These are phyloP conservation scores for Parathielavia appendiculata DNA, from an alignment of 495 filamentous ascomycete species.

Conservation along the genomic window DNA sequence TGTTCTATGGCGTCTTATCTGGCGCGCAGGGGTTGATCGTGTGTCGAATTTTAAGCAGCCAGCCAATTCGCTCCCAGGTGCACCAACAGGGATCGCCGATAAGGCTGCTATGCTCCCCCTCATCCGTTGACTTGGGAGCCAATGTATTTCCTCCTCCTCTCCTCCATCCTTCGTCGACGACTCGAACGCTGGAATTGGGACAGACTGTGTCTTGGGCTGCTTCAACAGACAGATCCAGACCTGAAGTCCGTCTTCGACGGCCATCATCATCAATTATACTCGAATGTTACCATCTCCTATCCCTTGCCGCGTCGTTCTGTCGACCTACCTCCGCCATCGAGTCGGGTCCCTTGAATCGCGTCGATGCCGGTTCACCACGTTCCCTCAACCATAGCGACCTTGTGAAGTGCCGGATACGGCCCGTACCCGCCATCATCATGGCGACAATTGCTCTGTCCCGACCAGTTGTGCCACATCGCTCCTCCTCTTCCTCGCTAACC, in stretches of 20 bases:
- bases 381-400: background rate
- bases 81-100: constrained; percentile 37
- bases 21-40: constrained; percentile 3
- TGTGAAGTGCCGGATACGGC: background rate
- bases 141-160: constrained; percentile 9
- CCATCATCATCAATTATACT: background rate
- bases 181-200: background rate
- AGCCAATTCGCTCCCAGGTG: constrained; percentile 3
- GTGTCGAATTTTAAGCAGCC: background rate
- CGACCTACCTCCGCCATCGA: background rate
- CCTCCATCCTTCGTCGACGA: background rate
- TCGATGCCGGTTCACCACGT: constrained; percentile 4
- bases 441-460: constrained; percentile 51
- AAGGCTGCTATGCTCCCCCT: constrained; percentile 36
- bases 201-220: background rate
- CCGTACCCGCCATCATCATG: constrained; percentile 29
- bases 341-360: background rate
- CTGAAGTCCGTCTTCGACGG: background rate
- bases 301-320: background rate
- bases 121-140: constrained; percentile 13
- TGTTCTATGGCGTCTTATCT: constrained; percentile 20
- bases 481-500: constrained; percentile 46
- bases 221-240: constrained; percentile 5
- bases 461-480: constrained; percentile 44
- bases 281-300: background rate